Percentiles rank a stretch among this genome's conserved stretches.
Evolutionary conservation across 2,329 filamentous ascomycete species (phyloP).

Genomic region (Phialophora macrospora): DNA sequence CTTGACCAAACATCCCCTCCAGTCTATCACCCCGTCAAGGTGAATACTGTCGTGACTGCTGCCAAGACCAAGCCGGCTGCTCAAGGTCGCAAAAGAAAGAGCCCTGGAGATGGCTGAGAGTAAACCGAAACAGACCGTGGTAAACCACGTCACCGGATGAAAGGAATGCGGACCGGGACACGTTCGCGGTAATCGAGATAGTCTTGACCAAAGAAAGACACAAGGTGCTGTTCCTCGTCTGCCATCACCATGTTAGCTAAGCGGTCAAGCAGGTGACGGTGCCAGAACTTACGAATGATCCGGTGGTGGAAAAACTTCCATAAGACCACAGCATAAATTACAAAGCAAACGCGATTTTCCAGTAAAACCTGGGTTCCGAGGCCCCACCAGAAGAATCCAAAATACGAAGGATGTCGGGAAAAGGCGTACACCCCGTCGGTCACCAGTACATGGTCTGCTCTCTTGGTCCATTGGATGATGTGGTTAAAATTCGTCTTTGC

Average conservation of each 20-base stretch:
- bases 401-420: slow-evolving; percentile 88
- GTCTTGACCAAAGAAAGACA: slow-evolving; percentile 81
- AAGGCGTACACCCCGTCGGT: slow-evolving; percentile 77
- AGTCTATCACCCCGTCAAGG: slow-evolving; percentile 29
- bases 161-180: slow-evolving; percentile 80
- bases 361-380: slow-evolving; percentile 90
- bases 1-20: slow-evolving; percentile 22
- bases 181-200: slow-evolving; percentile 74
- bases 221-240: slow-evolving; percentile 78
- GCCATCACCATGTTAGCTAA: slow-evolving; percentile 28
- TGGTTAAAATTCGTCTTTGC: slow-evolving; percentile 94
- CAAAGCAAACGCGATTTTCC: slow-evolving; percentile 79
- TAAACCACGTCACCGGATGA: slow-evolving; percentile 57
- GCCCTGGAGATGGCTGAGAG: slow-evolving; percentile 13
- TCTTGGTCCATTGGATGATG: slow-evolving; percentile 68
- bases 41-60: slow-evolving; percentile 22
- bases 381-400: slow-evolving; percentile 98
- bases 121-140: background rate
- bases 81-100: slow-evolving; percentile 23
- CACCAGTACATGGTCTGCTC: slow-evolving; percentile 77
- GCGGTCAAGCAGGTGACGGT: background rate
- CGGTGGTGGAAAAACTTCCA: slow-evolving; percentile 83
- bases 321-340: slow-evolving; percentile 73
- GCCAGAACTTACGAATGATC: slow-evolving; percentile 63
- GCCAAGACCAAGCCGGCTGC: slow-evolving; percentile 11